Evolutionary conservation across 2,329 filamentous ascomycete genomes (phyloP).

Genomic region (Chalara sp.): DNA sequence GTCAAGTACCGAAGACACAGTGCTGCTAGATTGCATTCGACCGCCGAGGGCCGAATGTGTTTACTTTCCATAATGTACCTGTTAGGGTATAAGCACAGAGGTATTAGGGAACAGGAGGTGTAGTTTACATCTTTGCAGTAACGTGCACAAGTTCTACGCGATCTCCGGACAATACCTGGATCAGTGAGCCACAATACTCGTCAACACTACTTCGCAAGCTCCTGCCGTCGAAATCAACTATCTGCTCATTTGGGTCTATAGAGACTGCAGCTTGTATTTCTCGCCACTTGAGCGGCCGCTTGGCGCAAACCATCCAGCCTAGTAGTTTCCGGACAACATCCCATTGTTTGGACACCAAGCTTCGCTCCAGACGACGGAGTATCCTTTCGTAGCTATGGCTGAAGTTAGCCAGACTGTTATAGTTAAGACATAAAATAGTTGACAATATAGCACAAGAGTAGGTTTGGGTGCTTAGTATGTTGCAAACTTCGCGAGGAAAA

Average conservation of each 20-base stretch:
- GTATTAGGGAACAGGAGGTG: neutral
- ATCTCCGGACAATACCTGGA: constrained; percentile 23
- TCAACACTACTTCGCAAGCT: constrained; percentile 21
- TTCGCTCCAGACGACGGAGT: constrained; percentile 3
- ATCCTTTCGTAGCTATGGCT: constrained; percentile 5
- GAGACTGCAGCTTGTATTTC: constrained; percentile 35
- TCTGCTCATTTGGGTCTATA: constrained; percentile 23
- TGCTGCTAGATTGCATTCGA: constrained; percentile 19
- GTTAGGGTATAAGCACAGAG: neutral
- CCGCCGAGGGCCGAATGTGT: constrained; percentile 4
- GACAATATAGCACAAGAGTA: too few species aligned
- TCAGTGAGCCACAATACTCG: constrained; percentile 31
- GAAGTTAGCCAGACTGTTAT: neutral
- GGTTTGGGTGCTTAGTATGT: too few species aligned
- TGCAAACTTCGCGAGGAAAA: neutral
- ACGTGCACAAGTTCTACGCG: constrained; percentile 31
- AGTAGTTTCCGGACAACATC: constrained; percentile 21
- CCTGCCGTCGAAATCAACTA: constrained; percentile 23
- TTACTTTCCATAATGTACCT: constrained; percentile 6
- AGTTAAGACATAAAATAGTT: too few species aligned
- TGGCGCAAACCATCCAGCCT: constrained; percentile 33
- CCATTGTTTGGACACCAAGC: constrained; percentile 5
- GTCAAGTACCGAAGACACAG: constrained; percentile 25
- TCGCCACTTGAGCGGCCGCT: constrained; percentile 32
- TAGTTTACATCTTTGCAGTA: constrained; percentile 28